phyloP scores from a whole-genome alignment of 2,329 filamentous ascomycete species.

The Byssothecium circinans region DNA sequence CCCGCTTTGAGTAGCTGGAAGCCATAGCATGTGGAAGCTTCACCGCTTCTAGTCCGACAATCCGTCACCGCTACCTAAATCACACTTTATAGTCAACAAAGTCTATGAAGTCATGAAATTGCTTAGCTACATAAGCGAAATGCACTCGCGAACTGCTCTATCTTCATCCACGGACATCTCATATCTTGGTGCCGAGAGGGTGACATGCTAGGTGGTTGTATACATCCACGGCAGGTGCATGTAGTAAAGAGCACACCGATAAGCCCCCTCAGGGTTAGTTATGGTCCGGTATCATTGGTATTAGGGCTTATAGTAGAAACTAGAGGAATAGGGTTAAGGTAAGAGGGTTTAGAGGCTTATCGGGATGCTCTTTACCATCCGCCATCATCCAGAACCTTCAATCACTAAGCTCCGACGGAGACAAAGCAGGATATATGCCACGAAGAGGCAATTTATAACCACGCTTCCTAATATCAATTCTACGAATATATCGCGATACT shows the following conservation, averaged over 20 bases:
- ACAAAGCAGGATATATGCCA: conserved; percentile 44
- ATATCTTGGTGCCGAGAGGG: conserved; percentile 1
- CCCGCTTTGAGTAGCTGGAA: no score
- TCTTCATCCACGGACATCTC: conserved; percentile 19
- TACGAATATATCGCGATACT: conserved; percentile 23
- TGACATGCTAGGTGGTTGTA: no score
- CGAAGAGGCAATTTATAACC: conserved; percentile 42
- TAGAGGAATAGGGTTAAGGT: no score
- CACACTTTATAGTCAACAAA: conserved; percentile 17
- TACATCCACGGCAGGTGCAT: no score
- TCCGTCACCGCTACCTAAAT: conserved; percentile 7
- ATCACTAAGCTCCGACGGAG: conserved; percentile 39
- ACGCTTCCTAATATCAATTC: conserved; percentile 44
- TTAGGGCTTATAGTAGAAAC: no score
- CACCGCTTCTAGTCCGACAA: conserved; percentile 27
- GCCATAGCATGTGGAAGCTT: conserved; percentile 14
- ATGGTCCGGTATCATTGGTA: no score
- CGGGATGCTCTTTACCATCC: no score
- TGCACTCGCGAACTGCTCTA: conserved; percentile 16
- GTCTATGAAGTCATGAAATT: conserved; percentile 22
- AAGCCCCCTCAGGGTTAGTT: no score
- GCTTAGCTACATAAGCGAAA: conserved; percentile 23
- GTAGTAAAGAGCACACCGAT: no score
- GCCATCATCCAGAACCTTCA: conserved; percentile 16
- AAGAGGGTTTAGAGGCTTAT: no score